A percentile compares a stretch with the other conserved stretches of the same genome.
Evolutionary conservation across 768 basidiomycete species (phyloP).

Genomic region (Leucocoprinus leucothites): DNA sequence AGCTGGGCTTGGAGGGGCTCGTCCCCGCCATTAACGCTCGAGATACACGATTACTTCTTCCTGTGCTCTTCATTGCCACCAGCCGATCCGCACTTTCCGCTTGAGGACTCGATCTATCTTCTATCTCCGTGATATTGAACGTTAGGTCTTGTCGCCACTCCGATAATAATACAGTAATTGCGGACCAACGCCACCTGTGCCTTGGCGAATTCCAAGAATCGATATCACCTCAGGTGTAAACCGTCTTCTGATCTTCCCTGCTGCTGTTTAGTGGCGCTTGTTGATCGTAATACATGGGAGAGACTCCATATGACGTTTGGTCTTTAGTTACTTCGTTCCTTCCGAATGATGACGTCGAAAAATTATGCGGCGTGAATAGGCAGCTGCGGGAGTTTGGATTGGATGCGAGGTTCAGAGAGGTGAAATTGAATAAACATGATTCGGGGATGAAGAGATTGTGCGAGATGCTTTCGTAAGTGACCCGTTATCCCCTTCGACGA

Average conservation of each 20-base stretch:
- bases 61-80: not conserved
- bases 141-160: not conserved
- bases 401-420: conserved; percentile 17
- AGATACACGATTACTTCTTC: not conserved
- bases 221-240: too few relatives aligned
- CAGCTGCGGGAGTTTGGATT: conserved; percentile 19
- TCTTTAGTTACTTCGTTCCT: conserved; percentile 18
- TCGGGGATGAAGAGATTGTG: conserved; percentile 21
- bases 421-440: conserved; percentile 20
- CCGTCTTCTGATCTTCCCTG: too few relatives aligned
- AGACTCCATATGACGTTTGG: conserved; percentile 23
- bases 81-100: not conserved
- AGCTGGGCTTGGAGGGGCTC: conserved; percentile 10
- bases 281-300: not conserved
- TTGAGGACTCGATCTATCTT: too few relatives aligned
- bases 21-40: conserved; percentile 5
- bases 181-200: not conserved
- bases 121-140: too few relatives aligned
- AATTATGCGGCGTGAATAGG: conserved; percentile 20
- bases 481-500: not conserved
- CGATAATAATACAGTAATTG: not conserved
- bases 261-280: too few relatives aligned
- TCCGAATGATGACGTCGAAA: conserved; percentile 15
- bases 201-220: not conserved
- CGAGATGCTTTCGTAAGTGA: conserved; percentile 19